Evolutionary conservation across 306 rosid species (phyloP).

Genomic region (Medicago truncatula): MtrunA17r5.0-ANR NC_053046.1:2198501-2199000

Average conservation of each 20-base stretch:
- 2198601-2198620: conserved; percentile 33
- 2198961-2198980: too few species aligned
- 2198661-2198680: conserved; percentile 81
- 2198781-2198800: neutral
- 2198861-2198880: neutral
- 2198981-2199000: neutral
- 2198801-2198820: neutral
- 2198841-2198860: too few species aligned
- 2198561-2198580: conserved; percentile 14
- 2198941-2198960: too few species aligned
- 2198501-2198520: conserved; percentile 66
- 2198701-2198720: conserved; percentile 87
- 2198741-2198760: conserved; percentile 21
- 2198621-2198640: conserved; percentile 34
- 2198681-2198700: conserved; percentile 77
- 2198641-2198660: conserved; percentile 71
- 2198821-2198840: neutral
- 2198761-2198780: neutral
- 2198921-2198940: neutral
- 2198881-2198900: conserved; percentile 21
- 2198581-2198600: conserved; percentile 22
- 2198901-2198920: conserved; percentile 35
- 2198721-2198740: conserved; percentile 77
- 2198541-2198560: conserved; percentile 75
- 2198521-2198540: conserved; percentile 62